phyloP scores from a whole-genome alignment of 352 stramenopile species.

The Globisporangium irregulare region DNA sequence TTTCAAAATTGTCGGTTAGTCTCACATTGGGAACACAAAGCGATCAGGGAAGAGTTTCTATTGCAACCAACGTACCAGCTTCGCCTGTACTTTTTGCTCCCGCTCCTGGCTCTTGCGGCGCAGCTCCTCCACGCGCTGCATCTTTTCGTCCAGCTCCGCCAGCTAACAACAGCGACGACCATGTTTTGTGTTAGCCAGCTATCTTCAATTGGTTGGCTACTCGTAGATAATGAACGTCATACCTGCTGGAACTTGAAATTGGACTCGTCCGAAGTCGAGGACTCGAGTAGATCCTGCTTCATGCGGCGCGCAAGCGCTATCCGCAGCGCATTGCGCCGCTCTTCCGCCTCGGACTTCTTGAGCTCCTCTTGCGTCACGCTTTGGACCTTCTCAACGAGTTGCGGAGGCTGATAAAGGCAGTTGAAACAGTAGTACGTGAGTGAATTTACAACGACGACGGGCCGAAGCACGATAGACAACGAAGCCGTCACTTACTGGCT shows the following conservation, averaged over 20 bases:
- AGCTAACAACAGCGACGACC: slow-evolving; percentile 24
- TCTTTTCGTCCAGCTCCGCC: slow-evolving; percentile 71
- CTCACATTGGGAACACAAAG: not conserved
- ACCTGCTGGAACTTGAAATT: slow-evolving; percentile 63
- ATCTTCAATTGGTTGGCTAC: not conserved
- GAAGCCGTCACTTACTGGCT: slow-evolving; percentile 29
- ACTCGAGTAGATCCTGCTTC: slow-evolving; percentile 75
- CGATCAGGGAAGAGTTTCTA: not conserved
- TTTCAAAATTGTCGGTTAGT: not conserved
- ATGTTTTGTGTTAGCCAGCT: not conserved
- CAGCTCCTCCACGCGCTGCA: slow-evolving; percentile 73
- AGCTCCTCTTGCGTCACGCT: slow-evolving; percentile 49
- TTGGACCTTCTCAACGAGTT: slow-evolving; percentile 68
- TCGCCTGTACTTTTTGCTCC: slow-evolving; percentile 54
- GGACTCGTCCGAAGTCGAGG: slow-evolving; percentile 19
- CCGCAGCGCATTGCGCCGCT: slow-evolving; percentile 63
- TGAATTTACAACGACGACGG: too few species aligned
- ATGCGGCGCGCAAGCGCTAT: slow-evolving; percentile 72
- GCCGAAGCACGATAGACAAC: not conserved
- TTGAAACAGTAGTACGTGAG: not conserved
- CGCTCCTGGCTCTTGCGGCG: slow-evolving; percentile 60
- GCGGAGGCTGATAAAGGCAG: slow-evolving; percentile 26
- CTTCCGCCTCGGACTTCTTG: slow-evolving; percentile 66
- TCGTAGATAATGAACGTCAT: not conserved
- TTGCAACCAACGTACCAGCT: slow-evolving; percentile 29